phyloP scores from a whole-genome alignment of 192 early-diverging fungal species.

The Gigaspora rosea region DNA sequence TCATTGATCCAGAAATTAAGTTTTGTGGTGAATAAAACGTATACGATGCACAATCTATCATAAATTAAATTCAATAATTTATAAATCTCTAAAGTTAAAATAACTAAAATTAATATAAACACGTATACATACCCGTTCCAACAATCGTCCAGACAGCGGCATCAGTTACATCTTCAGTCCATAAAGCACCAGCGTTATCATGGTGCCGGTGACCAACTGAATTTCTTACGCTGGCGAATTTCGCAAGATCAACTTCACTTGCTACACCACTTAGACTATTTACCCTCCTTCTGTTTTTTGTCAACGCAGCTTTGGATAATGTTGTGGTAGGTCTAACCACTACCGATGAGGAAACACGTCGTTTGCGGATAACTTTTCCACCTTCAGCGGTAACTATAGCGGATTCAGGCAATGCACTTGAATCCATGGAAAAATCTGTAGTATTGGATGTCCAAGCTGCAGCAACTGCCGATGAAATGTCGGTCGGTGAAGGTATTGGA shows the following conservation, averaged over 20 bases:
- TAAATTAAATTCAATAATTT: conserved; percentile 10
- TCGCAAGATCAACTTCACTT: conserved; percentile 42
- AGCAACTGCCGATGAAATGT: background rate
- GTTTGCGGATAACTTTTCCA: conserved; percentile 37
- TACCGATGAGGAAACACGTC: conserved; percentile 47
- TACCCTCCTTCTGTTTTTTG: conserved; percentile 51
- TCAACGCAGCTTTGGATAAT: conserved; percentile 26
- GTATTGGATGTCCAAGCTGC: conserved; percentile 33
- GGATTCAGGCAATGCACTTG: conserved; percentile 31
- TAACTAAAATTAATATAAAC: background rate
- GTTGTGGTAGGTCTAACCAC: conserved; percentile 37
- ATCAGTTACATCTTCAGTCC: conserved; percentile 85
- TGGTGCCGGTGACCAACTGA: conserved; percentile 30
- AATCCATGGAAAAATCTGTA: conserved; percentile 24
- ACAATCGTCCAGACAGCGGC: conserved; percentile 92
- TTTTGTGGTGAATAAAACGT: conserved; percentile 56
- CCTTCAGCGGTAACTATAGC: conserved; percentile 35
- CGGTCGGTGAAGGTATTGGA: conserved; percentile 36
- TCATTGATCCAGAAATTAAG: conserved; percentile 23
- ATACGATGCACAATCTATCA: conserved; percentile 54
- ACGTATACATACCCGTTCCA: conserved; percentile 64
- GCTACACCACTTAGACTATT: conserved; percentile 53
- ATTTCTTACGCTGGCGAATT: conserved; percentile 35
- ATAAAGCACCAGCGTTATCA: conserved; percentile 48
- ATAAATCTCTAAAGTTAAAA: background rate